Evolutionary conservation across 306 rosid genomes (phyloP), one percentile per base, ranked within the genome.

Genomic region (Argentina anserina): DNA sequence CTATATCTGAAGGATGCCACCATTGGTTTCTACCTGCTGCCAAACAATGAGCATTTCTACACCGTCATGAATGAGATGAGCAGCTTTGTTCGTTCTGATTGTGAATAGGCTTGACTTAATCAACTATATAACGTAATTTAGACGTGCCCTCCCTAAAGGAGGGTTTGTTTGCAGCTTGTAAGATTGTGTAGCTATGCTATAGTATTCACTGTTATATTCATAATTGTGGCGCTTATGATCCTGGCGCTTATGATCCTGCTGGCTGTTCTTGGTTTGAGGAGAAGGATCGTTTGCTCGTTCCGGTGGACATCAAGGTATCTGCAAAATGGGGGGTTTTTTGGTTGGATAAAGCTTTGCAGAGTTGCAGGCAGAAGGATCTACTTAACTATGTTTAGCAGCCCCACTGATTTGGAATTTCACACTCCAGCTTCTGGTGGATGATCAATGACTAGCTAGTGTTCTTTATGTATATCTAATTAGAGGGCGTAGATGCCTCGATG

Each of bases 61-160:
- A 71, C 88, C 15, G 91, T 94, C 28, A 94, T 91, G 99, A 93
- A 88, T 52, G 97, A 91, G 93, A 88, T 94, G 76, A 88, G 87
- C 80, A 75, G 77, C 31, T 94, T 94, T 78, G 95, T 94, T 88
- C 76, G 87, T 78, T 78, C 86, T 64, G 85, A 87, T 87, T 77
- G 83, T 76, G 89, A 72, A 81, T 88, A 88, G 86, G 83, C 82
- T 79, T 83, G 86, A 87, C 87, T 76, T 72, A 49, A 62, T 77
- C 82, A 63, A 75, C 65, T 80, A 81, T 79, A 82, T 73, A 81
- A 82, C 85, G 64, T 72, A 80, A 75, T 78, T 62, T 45, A 78
- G 80, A 80, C 81, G 68, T 69, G 39, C 77, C 78, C 40, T 28
- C 23, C 45, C 42, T 68, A 74, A 47, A 47, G 70, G 78, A 66